Base-by-base conservation (phyloP, 805 yeast species). In the Kazachstania kunashirensis region DNA sequence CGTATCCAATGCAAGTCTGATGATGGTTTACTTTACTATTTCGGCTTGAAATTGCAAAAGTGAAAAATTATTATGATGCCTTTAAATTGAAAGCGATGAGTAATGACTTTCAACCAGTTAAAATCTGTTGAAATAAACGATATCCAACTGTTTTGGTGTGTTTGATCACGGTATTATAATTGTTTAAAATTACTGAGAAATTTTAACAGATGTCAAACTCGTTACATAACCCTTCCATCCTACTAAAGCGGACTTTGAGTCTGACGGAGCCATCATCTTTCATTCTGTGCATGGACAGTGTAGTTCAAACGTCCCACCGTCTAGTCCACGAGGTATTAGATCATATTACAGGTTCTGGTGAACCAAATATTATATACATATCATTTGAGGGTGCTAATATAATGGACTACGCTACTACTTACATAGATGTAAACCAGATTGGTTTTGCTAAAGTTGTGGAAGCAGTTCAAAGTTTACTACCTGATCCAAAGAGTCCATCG, bases 181-280 rank as follows among this genome's bases (percentile, higher is more conserved):
- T n/a, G n/a, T n/a, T 14, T 31, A 18, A 31, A 17, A 31, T 32
- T 17, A 15, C 18, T 17, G 20, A 10, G 7, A 17, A 20, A 21
- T 5, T 11, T 10, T 18, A 30, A 38, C 2, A 18, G n/a, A 62
- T 62, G 66, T 50, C 65, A 2, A 48, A 55, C 11, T 46, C 65
- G 3, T 53, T 61, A 3, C 66, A 65, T 30, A 64, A 61, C 40
- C 62, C 70, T 29, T 43, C 70, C n/a, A 79, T 80, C 23, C 63
- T 86, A 5, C 63, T 88, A 38, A 75, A 70, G 31, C 63, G 97
- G 40, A 63, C 84, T 6, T 57, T 92, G 3, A 59, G 77, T 3
- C 61, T 84, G 35, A 82, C 78, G 45, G 97, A 92, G 49, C 58
- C 59, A 16, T 71, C 89, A 0, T 94, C 95, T 0, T 72, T 89